These are phyloP conservation scores for Betula pendula DNA, from an alignment of 306 rosid species.

Conservation along the genomic window DNA sequence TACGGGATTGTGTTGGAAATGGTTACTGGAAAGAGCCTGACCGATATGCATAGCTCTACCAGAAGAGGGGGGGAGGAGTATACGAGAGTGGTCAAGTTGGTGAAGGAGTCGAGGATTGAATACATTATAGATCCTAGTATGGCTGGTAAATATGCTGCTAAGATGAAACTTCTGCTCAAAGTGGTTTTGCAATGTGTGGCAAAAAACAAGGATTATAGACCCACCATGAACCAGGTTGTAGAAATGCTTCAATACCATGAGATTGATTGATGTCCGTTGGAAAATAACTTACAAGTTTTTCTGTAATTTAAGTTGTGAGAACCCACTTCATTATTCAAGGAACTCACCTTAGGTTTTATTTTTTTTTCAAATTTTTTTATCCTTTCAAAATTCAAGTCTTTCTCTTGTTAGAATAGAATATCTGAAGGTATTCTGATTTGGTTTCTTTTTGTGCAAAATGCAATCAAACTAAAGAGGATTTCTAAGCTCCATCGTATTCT, in stretches of 20 bases:
- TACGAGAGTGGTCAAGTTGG: conserved; percentile 14
- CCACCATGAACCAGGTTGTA: conserved; percentile 37
- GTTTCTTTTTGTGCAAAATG: too few relatives aligned
- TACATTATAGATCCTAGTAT: conserved; percentile 26
- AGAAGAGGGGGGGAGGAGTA: conserved; percentile 12
- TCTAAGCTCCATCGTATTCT: too few relatives aligned
- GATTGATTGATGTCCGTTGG: not conserved
- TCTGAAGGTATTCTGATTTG: too few relatives aligned
- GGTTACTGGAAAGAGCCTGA: conserved; percentile 32
- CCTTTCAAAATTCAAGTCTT: too few relatives aligned
- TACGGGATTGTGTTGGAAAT: conserved; percentile 40
- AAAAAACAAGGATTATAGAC: conserved; percentile 31
- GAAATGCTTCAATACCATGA: conserved; percentile 17
- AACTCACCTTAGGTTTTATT: too few relatives aligned
- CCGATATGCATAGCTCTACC: not conserved
- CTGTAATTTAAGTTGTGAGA: too few relatives aligned
- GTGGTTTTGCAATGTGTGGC: conserved; percentile 36
- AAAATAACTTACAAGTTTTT: not conserved
- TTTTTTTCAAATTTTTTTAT: too few relatives aligned
- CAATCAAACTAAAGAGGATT: too few relatives aligned
- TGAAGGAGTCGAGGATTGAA: conserved; percentile 23
- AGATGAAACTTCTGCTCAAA: conserved; percentile 20
- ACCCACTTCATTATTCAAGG: too few relatives aligned
- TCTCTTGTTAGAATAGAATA: too few relatives aligned
- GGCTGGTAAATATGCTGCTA: not conserved